phyloP scores from a whole-genome alignment of 352 stramenopile genomes.

The Pythium guiyangense region DNA sequence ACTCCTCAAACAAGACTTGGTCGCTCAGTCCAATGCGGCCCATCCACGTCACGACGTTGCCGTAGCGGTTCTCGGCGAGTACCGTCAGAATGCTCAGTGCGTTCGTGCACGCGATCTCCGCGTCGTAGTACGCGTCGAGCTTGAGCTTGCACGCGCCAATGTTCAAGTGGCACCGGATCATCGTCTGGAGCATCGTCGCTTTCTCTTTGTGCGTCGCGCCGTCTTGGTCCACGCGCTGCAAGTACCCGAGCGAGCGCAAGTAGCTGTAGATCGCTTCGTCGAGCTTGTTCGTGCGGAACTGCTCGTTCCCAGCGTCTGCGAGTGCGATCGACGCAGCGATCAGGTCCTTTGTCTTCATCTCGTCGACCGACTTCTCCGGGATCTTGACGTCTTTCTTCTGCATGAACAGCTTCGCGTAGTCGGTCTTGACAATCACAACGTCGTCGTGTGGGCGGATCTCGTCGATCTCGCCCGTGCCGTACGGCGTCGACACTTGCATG shows the following conservation, averaged over 20 bases:
- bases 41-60: conserved; percentile 86
- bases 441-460: conserved; percentile 64
- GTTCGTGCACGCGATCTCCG: conserved; percentile 79
- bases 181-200: conserved; percentile 82
- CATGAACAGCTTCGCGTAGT: conserved; percentile 75
- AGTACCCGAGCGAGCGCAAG: conserved; percentile 55
- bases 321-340: conserved; percentile 60
- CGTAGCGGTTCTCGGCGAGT: conserved; percentile 65
- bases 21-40: conserved; percentile 69
- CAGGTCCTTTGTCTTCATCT: conserved; percentile 81
- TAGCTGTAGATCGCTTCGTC: conserved; percentile 76
- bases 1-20: conserved; percentile 81
- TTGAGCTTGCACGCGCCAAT: conserved; percentile 85
- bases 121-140: conserved; percentile 52
- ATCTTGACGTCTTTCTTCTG: conserved; percentile 73
- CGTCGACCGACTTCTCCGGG: conserved; percentile 49
- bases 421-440: conserved; percentile 59
- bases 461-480: conserved; percentile 56
- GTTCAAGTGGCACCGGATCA: conserved; percentile 87
- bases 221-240: conserved; percentile 78
- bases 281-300: conserved; percentile 56
- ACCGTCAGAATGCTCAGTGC: conserved; percentile 77
- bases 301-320: conserved; percentile 64
- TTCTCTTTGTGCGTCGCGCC: conserved; percentile 81
- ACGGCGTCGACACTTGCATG: conserved; percentile 75